These are phyloP conservation scores for Arthrobotrys sphaeroides DNA, from an alignment of 2,329 filamentous ascomycete species.

Conservation along the genomic window DNA sequence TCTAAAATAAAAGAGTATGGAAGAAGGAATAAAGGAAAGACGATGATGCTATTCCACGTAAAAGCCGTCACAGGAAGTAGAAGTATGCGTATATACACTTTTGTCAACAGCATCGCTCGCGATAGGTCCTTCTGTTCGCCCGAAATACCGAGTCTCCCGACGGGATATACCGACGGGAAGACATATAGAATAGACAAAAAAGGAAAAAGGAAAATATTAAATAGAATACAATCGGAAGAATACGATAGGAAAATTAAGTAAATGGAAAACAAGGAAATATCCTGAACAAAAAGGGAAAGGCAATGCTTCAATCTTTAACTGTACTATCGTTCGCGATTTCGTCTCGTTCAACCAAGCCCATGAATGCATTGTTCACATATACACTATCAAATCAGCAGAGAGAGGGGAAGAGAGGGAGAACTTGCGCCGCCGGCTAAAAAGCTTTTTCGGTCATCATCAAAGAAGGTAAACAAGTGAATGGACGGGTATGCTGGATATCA, in stretches of 20 bases:
- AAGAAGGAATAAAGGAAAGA: not conserved
- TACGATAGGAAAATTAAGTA: not conserved
- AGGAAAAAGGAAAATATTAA: not conserved
- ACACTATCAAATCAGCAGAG: not conserved
- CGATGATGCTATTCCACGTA: not conserved
- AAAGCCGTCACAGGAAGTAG: too few species aligned
- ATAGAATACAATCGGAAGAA: conserved; percentile 2
- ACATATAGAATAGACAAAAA: too few species aligned
- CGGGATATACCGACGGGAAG: too few species aligned
- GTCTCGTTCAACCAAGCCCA: not conserved
- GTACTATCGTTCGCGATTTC: not conserved
- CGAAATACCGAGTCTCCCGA: too few species aligned
- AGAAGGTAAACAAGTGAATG: not conserved
- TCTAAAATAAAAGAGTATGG: too few species aligned
- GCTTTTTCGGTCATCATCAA: not conserved
- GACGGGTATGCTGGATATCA: conserved; percentile 9
- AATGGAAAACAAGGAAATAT: not conserved
- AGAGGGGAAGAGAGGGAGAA: not conserved
- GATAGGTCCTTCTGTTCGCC: not conserved
- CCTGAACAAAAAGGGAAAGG: not conserved
- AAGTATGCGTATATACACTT: conserved; percentile 4
- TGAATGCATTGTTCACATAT: not conserved
- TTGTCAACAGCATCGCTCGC: not conserved
- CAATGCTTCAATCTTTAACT: not conserved
- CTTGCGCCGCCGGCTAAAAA: not conserved